Base-by-base conservation (phyloP, 2,329 filamentous ascomycete genomes). In the Fusarium brevicatenulatum region DNA sequence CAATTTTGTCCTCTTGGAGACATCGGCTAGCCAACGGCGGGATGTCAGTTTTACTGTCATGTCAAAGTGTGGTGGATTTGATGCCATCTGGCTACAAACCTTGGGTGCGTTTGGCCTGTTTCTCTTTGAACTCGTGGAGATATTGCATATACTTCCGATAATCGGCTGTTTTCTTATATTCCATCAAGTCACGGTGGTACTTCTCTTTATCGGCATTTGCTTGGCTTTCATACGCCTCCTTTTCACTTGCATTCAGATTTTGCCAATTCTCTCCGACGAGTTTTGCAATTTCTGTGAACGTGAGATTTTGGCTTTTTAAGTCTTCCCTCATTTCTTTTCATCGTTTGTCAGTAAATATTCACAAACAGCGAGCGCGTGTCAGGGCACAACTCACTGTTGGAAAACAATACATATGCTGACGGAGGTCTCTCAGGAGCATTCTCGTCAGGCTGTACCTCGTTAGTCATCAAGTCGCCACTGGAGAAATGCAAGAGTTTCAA, bases 401-500 rank as follows among this genome's bases (percentile, higher is more conserved):
- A 95, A 78, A 96, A 96, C 21, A 95, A 88, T 18, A 95, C 93
- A 82, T 95, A 95, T 55, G 93, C 93, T 9, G 93, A 95, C 1
- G 93, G 92, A 3, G 93, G 92, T 30, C 93, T 87, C 78, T 95
- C 93, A 4, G 93, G 93, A 1, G 93, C 93, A 82, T 93, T 90
- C 66, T 94, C 91, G 75, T 96, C 93, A 7, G 92, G 86, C 90
- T 94, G 2, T 32, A 18, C 18, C 19, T 54, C 34, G 25, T 73
- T 50, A 73, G 57, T 52, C 28, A 34, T 32, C 49, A 39, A 40
- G 21, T 44, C 15, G 37, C 34, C 13, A 49, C 23, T 40, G 9
- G 9, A n/a, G 21, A 37, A 28, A 32, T 21, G 56, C 65, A 60
- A 16, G 42, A 25, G 9, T 43, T 36, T 57, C 63, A 54, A 78